Evolutionary conservation across 257 asterid species (phyloP), one percentile per base, ranked within the genome.

Genomic region (Fraxinus americana): DNA sequence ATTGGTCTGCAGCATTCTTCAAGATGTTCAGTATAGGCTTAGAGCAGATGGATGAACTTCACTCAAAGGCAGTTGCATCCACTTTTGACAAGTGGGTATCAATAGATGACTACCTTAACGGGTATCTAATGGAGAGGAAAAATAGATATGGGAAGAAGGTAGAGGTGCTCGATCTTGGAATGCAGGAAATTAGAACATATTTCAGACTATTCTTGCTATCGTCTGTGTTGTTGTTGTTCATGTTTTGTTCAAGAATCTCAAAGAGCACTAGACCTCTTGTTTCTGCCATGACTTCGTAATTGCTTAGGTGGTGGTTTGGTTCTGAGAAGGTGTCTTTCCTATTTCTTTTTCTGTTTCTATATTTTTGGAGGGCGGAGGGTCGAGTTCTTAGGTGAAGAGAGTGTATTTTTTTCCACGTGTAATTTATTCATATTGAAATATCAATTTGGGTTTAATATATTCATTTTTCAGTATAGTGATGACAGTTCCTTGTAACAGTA

Each of bases 171-270:
- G 99, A 93, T 72, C 92, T 93, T 30, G 99, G 99, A 72, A 80
- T 96, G 90, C 98, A 93, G 83, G 99, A 96, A 85, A 96, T 93
- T 34, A 81, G 98, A 70, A 85, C 99, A 14, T 96, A 96, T 78
- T 96, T 92, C 87, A 88, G 98, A 75, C 79, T 96, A 89, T 93
- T 96, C 87, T 80, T 93, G 90, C 79, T 96, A 71, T 96, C 99
- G 5, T 96, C 99, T 23, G 97, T 92, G 84, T 91, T 96, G 27
- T 81, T 93, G 88, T 57, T 93, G 88, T 96, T 92, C 89, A 92
- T 96, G 98, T 96, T 96, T 75, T 96, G 99, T 87, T 91, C 97
- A 38, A 96, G 99, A 86, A 93, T 93, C 86, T 81, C 97, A 73
- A 96, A 93, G 92, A 91, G 85, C 82, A 82, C 92, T 34, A 85